These are phyloP conservation scores for Trichophyton simii DNA, from an alignment of 2,329 filamentous ascomycete species.

Conservation along the genomic window DNA sequence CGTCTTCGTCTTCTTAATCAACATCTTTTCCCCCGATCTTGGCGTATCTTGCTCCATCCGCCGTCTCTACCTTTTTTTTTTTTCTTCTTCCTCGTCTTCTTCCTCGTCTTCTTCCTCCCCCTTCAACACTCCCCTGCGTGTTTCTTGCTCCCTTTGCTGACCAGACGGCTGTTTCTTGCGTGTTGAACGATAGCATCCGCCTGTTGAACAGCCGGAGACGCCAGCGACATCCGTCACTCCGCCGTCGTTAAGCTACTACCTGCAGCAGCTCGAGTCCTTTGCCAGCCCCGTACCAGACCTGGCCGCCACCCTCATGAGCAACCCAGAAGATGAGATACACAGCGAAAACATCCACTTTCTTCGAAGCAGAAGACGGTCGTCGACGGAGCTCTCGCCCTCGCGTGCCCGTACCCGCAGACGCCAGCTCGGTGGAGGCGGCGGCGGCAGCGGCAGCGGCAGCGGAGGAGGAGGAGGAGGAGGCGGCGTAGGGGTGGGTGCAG, in stretches of 20 bases:
- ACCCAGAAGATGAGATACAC: conserved; percentile 34
- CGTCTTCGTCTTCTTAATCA: too few species aligned
- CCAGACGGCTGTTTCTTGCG: not conserved
- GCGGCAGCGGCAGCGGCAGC: not conserved
- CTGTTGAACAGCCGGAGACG: conserved; percentile 2
- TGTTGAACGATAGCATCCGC: not conserved
- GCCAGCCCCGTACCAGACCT: conserved; percentile 40
- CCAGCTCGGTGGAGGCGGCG: not conserved
- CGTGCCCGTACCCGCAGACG: conserved; percentile 4
- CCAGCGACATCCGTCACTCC: conserved; percentile 12
- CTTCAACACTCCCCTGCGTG: not conserved
- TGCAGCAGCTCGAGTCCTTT: conserved; percentile 36
- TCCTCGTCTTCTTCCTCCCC: not conserved
- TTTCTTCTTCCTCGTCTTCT: not conserved
- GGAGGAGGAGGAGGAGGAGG: not conserved
- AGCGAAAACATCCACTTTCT: conserved; percentile 42
- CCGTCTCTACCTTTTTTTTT: too few species aligned
- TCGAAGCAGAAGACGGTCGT: conserved; percentile 26
- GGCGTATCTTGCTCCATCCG: too few species aligned
- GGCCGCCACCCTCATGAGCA: conserved; percentile 38
- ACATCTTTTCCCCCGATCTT: too few species aligned
- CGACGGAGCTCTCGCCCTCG: not conserved
- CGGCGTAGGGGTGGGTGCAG: not conserved
- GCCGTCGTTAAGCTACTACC: conserved; percentile 27
- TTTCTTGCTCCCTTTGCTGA: not conserved